A percentile compares a stretch with the other conserved stretches of the same genome.
Conservation (phyloP, 2,329 filamentous ascomycete species). For the Hypoxylon rubiginosum region DNA sequence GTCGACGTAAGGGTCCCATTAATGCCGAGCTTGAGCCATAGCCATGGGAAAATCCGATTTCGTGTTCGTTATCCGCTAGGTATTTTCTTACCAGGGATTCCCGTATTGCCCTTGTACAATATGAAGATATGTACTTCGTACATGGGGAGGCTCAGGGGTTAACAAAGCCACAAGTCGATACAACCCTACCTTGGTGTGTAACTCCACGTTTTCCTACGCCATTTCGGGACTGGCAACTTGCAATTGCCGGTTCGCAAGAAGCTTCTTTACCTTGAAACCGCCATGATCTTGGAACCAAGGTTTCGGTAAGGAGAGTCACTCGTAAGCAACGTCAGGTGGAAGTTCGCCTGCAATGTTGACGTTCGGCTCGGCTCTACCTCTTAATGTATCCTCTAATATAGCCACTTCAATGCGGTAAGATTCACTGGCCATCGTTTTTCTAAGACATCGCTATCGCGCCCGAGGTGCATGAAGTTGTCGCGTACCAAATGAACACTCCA, state of each 20-base stretch:
- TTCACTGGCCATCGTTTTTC: conserved; percentile 32
- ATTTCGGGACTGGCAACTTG: conserved; percentile 10
- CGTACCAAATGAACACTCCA: conserved; percentile 7
- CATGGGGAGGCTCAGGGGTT: conserved; percentile 10
- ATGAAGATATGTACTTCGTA: background rate
- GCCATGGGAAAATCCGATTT: conserved; percentile 16
- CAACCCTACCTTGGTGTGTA: conserved; percentile 13
- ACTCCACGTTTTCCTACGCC: conserved; percentile 22
- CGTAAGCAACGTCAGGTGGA: background rate
- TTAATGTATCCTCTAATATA: conserved; percentile 12
- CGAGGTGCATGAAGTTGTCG: conserved; percentile 17
- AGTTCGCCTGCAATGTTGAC: conserved; percentile 2
- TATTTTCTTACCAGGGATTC: background rate
- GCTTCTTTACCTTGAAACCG: conserved; percentile 13
- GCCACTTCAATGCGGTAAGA: conserved; percentile 27
- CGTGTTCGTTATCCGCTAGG: conserved; percentile 7
- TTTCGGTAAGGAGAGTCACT: conserved; percentile 23
- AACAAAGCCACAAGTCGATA: conserved; percentile 30
- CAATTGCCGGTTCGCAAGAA: conserved; percentile 18
- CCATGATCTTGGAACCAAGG: conserved; percentile 9
- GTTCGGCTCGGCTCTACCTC: conserved; percentile 26
- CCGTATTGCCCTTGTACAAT: background rate
- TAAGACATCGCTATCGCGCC: conserved; percentile 17
- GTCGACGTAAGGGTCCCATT: conserved; percentile 26
- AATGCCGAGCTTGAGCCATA: conserved; percentile 36